Base-by-base conservation (phyloP, 1,139 yeast species). In the Pichia sp. region DNA sequence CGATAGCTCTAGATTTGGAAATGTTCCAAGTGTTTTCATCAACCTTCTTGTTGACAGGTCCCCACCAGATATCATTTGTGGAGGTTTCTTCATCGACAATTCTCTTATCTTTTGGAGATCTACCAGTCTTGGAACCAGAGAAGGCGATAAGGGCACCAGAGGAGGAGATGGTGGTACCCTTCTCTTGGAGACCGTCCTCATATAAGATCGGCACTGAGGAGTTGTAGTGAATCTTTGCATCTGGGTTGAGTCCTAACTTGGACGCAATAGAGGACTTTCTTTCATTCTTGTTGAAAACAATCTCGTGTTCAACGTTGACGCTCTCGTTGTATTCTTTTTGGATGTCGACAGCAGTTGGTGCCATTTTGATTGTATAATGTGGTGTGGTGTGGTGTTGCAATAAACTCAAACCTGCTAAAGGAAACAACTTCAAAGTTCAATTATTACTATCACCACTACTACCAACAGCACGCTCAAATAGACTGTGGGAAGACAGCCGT, bases 51-150 rank as follows among this genome's bases (percentile, higher is more conserved):
- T 91, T 91, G 53, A 91, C 98, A 9, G 97, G 97, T 22, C 98
- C 98, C 98, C 98, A 91, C 97, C 98, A 91, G 53, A 91, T 77
- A 59, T 88, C 69, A 45, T 84, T 75, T 40, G 74, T 64, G 28
- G 96, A 87, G 37, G 93, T 71, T 51, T 75, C 82, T 68, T 91
- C 97, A 53, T 88, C 96, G 48, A 91, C 97, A 63, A 91, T 85
- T 69, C 98, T 86, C 66, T 91, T 91, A 67, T 91, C 98, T 69
- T 82, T 84, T 60, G 98, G 98, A 30, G 97, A 91, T 66, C 98
- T 83, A 54, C 98, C 98, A 40, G 97, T 91, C 70, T 91, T 91
- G 53, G 76, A 71, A 59, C 98, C 98, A 22, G 96, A 86, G 66
- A 79, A 87, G 39, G 98, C 97, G 66, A 91, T 82, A 50, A 91